Base-by-base conservation (phyloP, 192 early-diverging fungal species). In the Gryganskiella cystojenkinii region DNA sequence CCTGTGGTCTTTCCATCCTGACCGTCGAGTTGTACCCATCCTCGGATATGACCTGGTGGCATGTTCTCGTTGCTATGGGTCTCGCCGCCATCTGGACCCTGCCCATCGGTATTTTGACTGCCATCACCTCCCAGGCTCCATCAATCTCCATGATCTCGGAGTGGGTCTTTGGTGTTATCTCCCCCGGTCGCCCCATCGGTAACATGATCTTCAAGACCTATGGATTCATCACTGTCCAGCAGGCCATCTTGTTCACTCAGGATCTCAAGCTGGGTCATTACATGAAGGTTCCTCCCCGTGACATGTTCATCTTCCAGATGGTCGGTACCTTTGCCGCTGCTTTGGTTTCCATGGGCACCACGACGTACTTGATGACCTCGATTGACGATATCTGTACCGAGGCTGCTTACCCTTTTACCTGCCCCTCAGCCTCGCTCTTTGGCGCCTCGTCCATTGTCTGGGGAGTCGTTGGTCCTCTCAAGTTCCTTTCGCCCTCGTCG, bases 241-340 rank as follows among this genome's bases (percentile, higher is more conserved):
- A 92, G 68, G 92, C 86, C 15, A 76, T 94, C 19, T 55, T 71
- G 8, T 87, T 94, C 71, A 66, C 84, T 13, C 82, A 84, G 35
- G 92, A 94, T 69, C 83, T 92, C 37, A 94, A 92, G 58, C 82
- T 94, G 7, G 93, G 91, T 28, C 90, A 92, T 63, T 94, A 94
- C 67, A 90, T 92, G 88, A 94, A 94, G 81, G 85, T 94, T 7
- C 90, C 93, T 50, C 95, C 95, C 28, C 84, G 92, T 33, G 76
- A 89, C 25, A 86, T 96, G 85, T 93, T 96, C 76, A 81, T 84
- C 24, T 89, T 90, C 28, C 95, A 96, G 80, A 81, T 92, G 84
- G 69, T 83, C 5, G 92, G 93, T 10, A 95, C 93, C 0, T 76
- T 94, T 19, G 70, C 89, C 20, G 90, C 90, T 31, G 89, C 88